Conservation (phyloP, 1,284 basidiomycete species). For the Hemileia vastatrix region DNA sequence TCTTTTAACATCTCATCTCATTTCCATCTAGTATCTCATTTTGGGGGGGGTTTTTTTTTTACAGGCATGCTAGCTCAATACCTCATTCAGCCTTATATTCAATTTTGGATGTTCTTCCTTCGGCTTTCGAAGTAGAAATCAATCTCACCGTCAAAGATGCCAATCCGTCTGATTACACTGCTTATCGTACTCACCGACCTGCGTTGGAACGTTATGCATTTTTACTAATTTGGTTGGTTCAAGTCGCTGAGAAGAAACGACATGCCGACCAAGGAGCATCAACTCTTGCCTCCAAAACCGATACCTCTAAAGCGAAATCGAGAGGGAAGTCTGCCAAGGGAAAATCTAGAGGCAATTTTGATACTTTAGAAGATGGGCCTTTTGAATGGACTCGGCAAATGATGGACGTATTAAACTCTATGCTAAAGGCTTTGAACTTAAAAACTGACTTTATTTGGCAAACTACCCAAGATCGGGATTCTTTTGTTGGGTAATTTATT, state of each 20-base stretch:
- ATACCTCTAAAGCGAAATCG: conserved; percentile 5
- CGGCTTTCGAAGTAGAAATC: conserved; percentile 54
- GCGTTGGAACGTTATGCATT: conserved; percentile 82
- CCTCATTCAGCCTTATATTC: conserved; percentile 23
- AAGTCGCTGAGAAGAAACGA: conserved; percentile 56
- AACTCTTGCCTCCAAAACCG: neutral
- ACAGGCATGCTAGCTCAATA: conserved; percentile 23
- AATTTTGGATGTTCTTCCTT: conserved; percentile 26
- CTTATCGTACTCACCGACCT: conserved; percentile 57
- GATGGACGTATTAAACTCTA: conserved; percentile 56
- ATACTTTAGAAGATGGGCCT: neutral
- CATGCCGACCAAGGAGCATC: neutral
- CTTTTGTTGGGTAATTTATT: conserved; percentile 54
- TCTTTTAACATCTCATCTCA: neutral
- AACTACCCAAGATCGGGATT: conserved; percentile 68
- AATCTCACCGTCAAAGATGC: conserved; percentile 59
- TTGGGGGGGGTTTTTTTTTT: neutral
- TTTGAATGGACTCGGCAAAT: conserved; percentile 63
- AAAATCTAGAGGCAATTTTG: neutral
- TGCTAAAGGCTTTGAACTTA: conserved; percentile 62
- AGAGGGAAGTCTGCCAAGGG: conserved; percentile 3
- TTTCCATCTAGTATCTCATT: neutral
- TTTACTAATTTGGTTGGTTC: conserved; percentile 72
- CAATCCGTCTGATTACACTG: conserved; percentile 58
- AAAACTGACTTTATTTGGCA: conserved; percentile 76